Evolutionary conservation across 495 filamentous ascomycete species (phyloP).

Genomic region (Aspergillus hancockii): DNA sequence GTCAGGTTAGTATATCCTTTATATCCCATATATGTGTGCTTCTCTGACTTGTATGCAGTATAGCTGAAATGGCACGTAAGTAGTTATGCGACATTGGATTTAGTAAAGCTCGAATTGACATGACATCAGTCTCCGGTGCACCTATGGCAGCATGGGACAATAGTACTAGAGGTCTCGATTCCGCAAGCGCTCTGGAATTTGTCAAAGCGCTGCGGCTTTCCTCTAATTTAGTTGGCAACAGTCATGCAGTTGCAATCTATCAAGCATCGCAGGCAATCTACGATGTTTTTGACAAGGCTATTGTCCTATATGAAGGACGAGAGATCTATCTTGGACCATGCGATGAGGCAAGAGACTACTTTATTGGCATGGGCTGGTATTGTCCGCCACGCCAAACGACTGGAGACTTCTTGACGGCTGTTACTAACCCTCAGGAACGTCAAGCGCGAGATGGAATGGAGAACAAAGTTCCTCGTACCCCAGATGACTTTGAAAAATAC

Average conservation of each 20-base stretch:
- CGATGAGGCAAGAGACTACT: conserved; percentile 60
- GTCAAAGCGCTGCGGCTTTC: conserved; percentile 70
- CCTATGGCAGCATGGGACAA: conserved; percentile 83
- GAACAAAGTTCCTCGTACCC: conserved; percentile 63
- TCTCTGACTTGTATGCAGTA: conserved; percentile 34
- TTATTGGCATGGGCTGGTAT: conserved; percentile 60
- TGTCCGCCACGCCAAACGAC: conserved; percentile 62
- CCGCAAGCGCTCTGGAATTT: conserved; percentile 75
- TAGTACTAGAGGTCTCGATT: conserved; percentile 80
- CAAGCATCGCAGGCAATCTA: conserved; percentile 88
- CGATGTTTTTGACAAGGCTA: conserved; percentile 60
- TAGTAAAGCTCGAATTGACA: conserved; percentile 32
- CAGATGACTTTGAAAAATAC: conserved; percentile 66
- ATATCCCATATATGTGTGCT: neutral
- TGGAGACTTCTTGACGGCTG: conserved; percentile 72
- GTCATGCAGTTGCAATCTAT: conserved; percentile 80
- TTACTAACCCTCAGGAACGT: conserved; percentile 68
- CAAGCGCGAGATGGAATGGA: conserved; percentile 62
- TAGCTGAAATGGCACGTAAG: conserved; percentile 59
- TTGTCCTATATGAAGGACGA: conserved; percentile 63
- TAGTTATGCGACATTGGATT: neutral
- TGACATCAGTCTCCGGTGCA: conserved; percentile 60
- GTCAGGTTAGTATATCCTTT: conserved; percentile 32
- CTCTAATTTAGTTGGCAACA: conserved; percentile 70
- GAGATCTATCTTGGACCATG: conserved; percentile 70